Conservation (phyloP, 1,284 basidiomycete species). For the Coniophora puteana region DNA sequence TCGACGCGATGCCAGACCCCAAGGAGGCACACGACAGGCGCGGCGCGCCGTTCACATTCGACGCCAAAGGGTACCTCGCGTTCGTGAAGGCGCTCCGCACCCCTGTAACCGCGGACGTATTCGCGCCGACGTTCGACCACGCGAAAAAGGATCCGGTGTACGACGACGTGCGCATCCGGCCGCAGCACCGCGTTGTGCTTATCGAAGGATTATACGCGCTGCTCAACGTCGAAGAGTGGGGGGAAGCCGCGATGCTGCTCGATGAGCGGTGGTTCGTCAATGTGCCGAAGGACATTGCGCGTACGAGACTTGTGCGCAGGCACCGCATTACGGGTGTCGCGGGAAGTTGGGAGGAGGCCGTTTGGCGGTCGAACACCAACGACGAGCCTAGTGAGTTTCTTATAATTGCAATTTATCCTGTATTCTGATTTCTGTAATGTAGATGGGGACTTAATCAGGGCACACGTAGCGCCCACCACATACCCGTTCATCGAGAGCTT, state of each 20-base stretch:
- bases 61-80: constrained; percentile 57
- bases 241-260: constrained; percentile 56
- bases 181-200: constrained; percentile 70
- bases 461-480: constrained; percentile 19
- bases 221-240: constrained; percentile 72
- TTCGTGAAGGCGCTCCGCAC: constrained; percentile 56
- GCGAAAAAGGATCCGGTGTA: constrained; percentile 63
- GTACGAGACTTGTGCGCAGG: constrained; percentile 62
- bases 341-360: constrained; percentile 59
- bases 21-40: constrained; percentile 66
- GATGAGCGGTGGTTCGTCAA: constrained; percentile 82
- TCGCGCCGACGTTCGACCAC: constrained; percentile 75
- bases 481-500: constrained; percentile 25
- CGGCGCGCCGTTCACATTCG: constrained; percentile 77
- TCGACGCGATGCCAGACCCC: constrained; percentile 68
- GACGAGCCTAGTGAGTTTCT: constrained; percentile 68
- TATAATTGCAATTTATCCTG: not conserved
- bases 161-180: constrained; percentile 51
- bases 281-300: constrained; percentile 57
- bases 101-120: constrained; percentile 36
- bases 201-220: constrained; percentile 86
- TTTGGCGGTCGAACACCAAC: constrained; percentile 69
- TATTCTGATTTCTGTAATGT: not conserved
- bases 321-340: constrained; percentile 78
- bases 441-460: constrained; percentile 22